Percentiles rank a stretch among this genome's conserved stretches.
Evolutionary conservation across 2,329 filamentous ascomycete species (phyloP).

Genomic region (Didymella keratinophila): DNA sequence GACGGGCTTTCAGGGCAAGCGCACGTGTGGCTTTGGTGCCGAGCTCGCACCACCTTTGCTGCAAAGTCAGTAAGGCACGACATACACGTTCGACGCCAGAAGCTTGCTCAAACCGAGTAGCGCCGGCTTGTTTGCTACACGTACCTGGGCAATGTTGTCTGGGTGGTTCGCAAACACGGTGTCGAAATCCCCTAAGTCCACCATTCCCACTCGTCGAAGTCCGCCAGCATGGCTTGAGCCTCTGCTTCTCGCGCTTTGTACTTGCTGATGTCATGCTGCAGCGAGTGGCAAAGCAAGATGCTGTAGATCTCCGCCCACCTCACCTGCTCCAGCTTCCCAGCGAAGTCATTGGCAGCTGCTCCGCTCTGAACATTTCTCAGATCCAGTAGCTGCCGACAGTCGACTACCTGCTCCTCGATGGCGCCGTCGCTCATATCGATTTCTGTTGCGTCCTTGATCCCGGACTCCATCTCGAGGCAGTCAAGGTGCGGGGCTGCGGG

Average conservation of each 20-base stretch:
- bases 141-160: background rate
- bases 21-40: background rate
- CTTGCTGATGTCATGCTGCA: slow-evolving; percentile 1
- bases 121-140: background rate
- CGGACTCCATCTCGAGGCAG: background rate
- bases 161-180: background rate
- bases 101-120: background rate
- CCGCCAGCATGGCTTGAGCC: background rate
- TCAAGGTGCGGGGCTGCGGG: background rate
- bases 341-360: background rate
- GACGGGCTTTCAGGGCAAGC: background rate
- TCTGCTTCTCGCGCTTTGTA: background rate
- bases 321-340: background rate
- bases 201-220: background rate
- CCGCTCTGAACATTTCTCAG: background rate
- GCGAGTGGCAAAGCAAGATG: background rate
- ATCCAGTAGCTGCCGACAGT: background rate
- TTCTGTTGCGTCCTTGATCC: background rate
- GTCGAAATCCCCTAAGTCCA: background rate
- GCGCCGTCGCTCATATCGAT: background rate
- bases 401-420: background rate
- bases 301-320: background rate
- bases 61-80: background rate
- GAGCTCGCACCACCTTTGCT: background rate
- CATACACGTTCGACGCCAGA: background rate